Evolutionary conservation across 768 basidiomycete species (phyloP), one percentile per base, ranked within the genome.

Genomic region (Clitopilus hobsonii): DNA sequence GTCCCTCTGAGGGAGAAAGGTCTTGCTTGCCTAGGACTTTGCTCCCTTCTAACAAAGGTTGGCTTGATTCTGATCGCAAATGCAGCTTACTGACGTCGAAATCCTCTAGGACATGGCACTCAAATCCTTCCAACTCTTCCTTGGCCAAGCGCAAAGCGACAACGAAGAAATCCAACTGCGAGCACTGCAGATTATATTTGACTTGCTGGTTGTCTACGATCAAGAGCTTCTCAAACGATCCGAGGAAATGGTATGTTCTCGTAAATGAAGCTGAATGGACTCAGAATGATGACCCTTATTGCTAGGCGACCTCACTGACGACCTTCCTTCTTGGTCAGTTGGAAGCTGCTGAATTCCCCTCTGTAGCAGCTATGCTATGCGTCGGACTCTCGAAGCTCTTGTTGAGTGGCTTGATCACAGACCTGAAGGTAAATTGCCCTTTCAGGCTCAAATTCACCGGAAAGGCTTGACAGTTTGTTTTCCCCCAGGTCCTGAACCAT

Each of bases 181-280:
- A 56, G 85, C 93, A 1, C 72, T 97, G 38, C 88, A 94, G 64
- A 83, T 94, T 51, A 75, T 97, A 14, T 93, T 98, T 63, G 96
- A 98, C 67, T 72, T 97, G 52, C 69, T 98, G 61, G 86, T 97
- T 78, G 85, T 96, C 53, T 91, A 98, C 61, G 93, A 94, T 56
- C 77, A 80, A 47, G 86, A 88, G 54, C 89, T 94, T 66, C 75
- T 90, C 57, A 78, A 78, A 23, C 72, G 76, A 16, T 74, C 61
- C 30, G 76, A 66, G 64, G 77, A 77, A 29, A 71, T 75, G 22
- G 78, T 79, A 36, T 57, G 77, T 63, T 22, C 49, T 24, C n/a
- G n/a, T n/a, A n/a, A n/a, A n/a, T n/a, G n/a, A n/a, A n/a, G n/a
- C n/a, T 57, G 38, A 11, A 10, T 52, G 27, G 22, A 29, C 13